phyloP scores from a whole-genome alignment of 805 yeast species.

The Teunomyces barrocoloradensis region DNA sequence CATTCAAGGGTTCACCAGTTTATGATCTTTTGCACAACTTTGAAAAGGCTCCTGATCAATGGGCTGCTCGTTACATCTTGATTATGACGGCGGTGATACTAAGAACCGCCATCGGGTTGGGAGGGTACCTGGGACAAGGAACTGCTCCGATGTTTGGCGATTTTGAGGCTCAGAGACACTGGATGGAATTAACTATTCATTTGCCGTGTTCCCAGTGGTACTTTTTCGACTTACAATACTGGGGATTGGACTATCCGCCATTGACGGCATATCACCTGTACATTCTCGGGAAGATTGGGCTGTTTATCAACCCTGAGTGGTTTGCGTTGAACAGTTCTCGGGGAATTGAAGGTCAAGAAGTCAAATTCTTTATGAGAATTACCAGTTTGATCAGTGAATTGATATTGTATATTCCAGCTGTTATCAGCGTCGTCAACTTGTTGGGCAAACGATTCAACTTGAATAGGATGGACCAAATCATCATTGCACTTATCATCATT shows the following conservation, averaged over 20 bases:
- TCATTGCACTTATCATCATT: slow-evolving; percentile 73
- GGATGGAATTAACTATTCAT: slow-evolving; percentile 88
- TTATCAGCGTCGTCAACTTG: slow-evolving; percentile 66
- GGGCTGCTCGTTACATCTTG: slow-evolving; percentile 82
- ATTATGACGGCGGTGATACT: slow-evolving; percentile 71
- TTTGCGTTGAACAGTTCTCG: slow-evolving; percentile 70
- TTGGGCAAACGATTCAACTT: slow-evolving; percentile 57
- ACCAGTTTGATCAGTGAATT: slow-evolving; percentile 77
- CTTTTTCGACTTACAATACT: slow-evolving; percentile 80
- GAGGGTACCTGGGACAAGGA: slow-evolving; percentile 74
- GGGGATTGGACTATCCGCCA: slow-evolving; percentile 99
- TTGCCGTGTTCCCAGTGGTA: slow-evolving; percentile 82
- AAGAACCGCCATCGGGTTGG: slow-evolving; percentile 83
- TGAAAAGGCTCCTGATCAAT: slow-evolving; percentile 79
- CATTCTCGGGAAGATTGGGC: slow-evolving; percentile 72
- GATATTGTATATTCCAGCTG: slow-evolving; percentile 74
- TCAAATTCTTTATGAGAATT: slow-evolving; percentile 83
- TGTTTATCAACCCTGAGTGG: slow-evolving; percentile 65
- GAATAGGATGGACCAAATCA: slow-evolving; percentile 71
- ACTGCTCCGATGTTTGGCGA: slow-evolving; percentile 87
- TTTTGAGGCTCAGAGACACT: slow-evolving; percentile 96
- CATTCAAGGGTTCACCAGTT: slow-evolving; percentile 60
- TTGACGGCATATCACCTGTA: slow-evolving; percentile 92
- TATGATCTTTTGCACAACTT: slow-evolving; percentile 78
- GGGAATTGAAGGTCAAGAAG: slow-evolving; percentile 63